phyloP scores from a whole-genome alignment of 352 stramenopile species.

The Phytophthora sojae region DNA sequence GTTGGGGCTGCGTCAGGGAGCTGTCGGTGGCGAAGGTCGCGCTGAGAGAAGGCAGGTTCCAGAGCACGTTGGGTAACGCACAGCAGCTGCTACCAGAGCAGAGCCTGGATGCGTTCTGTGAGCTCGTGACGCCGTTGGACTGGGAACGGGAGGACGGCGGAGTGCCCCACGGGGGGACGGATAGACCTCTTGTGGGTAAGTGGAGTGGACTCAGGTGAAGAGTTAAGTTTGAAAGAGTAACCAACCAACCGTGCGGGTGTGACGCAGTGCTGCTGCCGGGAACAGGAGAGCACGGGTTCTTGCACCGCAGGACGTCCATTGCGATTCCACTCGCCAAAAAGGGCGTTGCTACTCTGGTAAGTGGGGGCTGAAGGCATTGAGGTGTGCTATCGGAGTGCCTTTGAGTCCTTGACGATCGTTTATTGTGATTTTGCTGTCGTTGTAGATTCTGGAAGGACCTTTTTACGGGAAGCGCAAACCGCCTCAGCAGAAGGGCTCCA shows the following conservation, averaged over 20 bases:
- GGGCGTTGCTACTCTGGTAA: conserved; percentile 71
- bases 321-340: conserved; percentile 69
- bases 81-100: conserved; percentile 57
- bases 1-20: conserved; percentile 38
- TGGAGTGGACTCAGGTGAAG: conserved; percentile 1
- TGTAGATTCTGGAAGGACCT: conserved; percentile 78
- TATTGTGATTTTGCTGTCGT: background rate
- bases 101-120: conserved; percentile 71
- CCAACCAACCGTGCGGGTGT: conserved; percentile 3
- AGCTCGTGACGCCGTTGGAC: conserved; percentile 72
- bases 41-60: conserved; percentile 61
- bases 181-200: conserved; percentile 55
- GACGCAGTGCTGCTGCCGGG: conserved; percentile 67
- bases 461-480: conserved; percentile 83
- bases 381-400: background rate
- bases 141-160: conserved; percentile 39
- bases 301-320: conserved; percentile 72
- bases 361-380: background rate
- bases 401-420: conserved; percentile 9
- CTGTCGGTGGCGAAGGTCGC: conserved; percentile 47
- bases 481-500: conserved; percentile 74
- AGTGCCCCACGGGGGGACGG: conserved; percentile 28
- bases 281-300: conserved; percentile 79
- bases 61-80: conserved; percentile 67
- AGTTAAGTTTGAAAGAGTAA: conserved; percentile 6